A percentile compares a stretch with the other conserved stretches of the same genome.
These are phyloP conservation scores for Alternaria ventricosa DNA, from an alignment of 2,329 filamentous ascomycete genomes.

Conservation along the genomic window DNA sequence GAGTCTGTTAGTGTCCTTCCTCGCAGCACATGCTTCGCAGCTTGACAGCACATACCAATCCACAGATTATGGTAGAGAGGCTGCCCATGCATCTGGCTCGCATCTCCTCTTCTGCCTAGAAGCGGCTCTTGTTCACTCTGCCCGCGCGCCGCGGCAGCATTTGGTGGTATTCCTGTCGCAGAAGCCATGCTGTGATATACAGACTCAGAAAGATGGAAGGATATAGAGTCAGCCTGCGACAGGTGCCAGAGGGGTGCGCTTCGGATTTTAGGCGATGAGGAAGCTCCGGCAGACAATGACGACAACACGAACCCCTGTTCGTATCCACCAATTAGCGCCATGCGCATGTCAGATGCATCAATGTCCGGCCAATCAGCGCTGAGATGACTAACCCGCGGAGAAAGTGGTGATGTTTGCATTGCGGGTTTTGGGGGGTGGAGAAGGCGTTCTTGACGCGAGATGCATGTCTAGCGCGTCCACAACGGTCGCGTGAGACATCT, in stretches of 20 bases:
- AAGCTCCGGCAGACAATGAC: slow-evolving; percentile 23
- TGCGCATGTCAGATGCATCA: slow-evolving; percentile 1
- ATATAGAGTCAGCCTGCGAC: background rate
- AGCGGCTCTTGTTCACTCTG: slow-evolving; percentile 70
- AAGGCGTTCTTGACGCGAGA: background rate
- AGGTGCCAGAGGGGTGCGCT: slow-evolving; percentile 11
- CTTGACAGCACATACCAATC: slow-evolving; percentile 64
- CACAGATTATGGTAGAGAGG: slow-evolving; percentile 74
- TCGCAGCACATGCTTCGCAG: background rate
- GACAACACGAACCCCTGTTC: slow-evolving; percentile 22
- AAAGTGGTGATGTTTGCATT: slow-evolving; percentile 21
- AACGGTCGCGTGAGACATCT: slow-evolving; percentile 5
- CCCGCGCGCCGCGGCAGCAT: slow-evolving; percentile 43
- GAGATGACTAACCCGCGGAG: slow-evolving; percentile 1
- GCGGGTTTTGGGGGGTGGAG: background rate
- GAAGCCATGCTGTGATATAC: slow-evolving; percentile 65
- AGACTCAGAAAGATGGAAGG: background rate
- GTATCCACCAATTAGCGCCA: slow-evolving; percentile 21
- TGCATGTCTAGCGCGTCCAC: slow-evolving; percentile 4
- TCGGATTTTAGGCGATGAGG: slow-evolving; percentile 21
- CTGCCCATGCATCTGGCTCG: slow-evolving; percentile 69
- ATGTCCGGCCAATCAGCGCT: slow-evolving; percentile 4
- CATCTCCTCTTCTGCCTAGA: slow-evolving; percentile 74
- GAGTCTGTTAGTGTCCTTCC: background rate
- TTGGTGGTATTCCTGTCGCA: slow-evolving; percentile 69